Evolutionary conservation across 441 rosid species (phyloP).

Genomic region (Arabidopsis lyrata): DNA sequence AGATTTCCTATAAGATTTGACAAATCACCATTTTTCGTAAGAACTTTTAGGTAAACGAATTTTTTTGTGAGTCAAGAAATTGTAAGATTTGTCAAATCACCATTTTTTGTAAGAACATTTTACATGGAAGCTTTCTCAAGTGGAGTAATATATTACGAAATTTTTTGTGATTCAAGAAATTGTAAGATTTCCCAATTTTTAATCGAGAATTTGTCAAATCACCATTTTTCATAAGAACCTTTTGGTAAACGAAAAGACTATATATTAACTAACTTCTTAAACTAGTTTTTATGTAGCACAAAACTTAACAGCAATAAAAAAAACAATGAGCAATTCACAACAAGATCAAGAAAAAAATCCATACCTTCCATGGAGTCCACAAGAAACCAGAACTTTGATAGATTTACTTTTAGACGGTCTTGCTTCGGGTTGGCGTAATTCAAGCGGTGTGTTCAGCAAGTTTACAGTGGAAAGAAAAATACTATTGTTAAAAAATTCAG

Average conservation of each 20-base stretch:
- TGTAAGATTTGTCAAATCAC: no score
- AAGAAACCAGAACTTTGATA: background rate
- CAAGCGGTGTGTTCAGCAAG: background rate
- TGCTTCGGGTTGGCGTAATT: background rate
- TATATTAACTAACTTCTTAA: background rate
- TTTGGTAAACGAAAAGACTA: background rate
- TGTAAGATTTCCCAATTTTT: background rate
- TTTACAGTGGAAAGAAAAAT: background rate
- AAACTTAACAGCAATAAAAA: background rate
- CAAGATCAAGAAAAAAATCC: background rate
- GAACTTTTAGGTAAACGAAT: no score
- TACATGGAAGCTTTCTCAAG: no score
- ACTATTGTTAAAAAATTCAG: background rate
- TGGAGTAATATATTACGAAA: no score
- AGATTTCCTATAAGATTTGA: no score
- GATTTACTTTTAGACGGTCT: background rate
- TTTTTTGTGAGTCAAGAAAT: no score
- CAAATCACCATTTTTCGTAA: no score
- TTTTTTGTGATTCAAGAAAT: no score
- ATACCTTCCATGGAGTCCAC: background rate
- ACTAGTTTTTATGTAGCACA: background rate
- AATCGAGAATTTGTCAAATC: background rate
- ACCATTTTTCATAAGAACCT: background rate
- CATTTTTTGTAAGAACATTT: no score
- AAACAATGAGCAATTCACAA: background rate